Evolutionary conservation across 2,329 filamentous ascomycete species (phyloP), one percentile per base, ranked within the genome.

Genomic region (Parastagonospora nodorum): DNA sequence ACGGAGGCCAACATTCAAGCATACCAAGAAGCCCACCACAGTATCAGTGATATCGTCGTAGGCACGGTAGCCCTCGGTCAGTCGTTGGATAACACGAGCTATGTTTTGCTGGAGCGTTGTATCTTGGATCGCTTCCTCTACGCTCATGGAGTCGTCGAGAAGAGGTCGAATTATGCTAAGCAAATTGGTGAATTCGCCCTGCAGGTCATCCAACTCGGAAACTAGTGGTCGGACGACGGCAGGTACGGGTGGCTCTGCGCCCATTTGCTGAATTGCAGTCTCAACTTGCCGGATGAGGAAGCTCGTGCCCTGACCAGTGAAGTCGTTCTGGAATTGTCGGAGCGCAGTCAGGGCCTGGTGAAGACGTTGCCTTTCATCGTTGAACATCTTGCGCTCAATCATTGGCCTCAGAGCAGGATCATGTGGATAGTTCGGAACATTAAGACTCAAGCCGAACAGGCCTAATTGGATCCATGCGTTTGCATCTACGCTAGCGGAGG

Each of bases 1-100:
- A 84, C 87, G 29, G 29, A 95, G 74, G 2, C 91, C 92, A 52
- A 96, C 78, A 58, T 88, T 84, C 8, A 97, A 77, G 60, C 90
- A 90, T 50, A 88, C 85, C 37, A 97, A 78, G 57, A 97, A 88
- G 45, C 88, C 90, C 38, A 91, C 80, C 9, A 91, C 82, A 4
- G 91, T 92, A 38, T 84, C 80, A 0, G 88, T 89, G 61, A 97
- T 84, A 67, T 99, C 94, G 53, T 91, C 89, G 64, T 97, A 97
- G 11, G 86, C 85, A 33, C 86, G 82, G 67, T 92, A 95, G 31
- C 85, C 81, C 28, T 83, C 79, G 1, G 80, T 82, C 7, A 99
- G 80, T 38, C 92, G 84, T 46, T 82, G 78, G 42, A 89, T 84
- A 33, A 96, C 84, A 54, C 89, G 85, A 6, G 78, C 75, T n/a